A percentile compares a stretch with the other conserved stretches of the same genome.
phyloP scores from a whole-genome alignment of 371 early-diverging fungal species.

The Mucor velutinosus region DNA sequence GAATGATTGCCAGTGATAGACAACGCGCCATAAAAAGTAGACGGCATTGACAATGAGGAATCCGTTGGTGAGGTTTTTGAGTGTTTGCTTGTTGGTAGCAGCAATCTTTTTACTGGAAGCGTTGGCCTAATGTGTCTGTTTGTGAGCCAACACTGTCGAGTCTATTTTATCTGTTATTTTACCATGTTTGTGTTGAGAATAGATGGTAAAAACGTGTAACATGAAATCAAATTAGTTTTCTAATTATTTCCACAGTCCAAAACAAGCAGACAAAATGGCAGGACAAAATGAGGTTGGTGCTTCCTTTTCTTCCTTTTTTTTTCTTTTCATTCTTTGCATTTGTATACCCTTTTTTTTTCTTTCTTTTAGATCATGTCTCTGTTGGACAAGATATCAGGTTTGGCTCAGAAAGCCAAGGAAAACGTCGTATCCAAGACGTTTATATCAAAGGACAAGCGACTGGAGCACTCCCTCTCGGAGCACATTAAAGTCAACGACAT shows the following conservation, averaged over 20 bases:
- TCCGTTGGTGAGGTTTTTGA: constrained; percentile 62
- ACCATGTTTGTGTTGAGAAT: background rate
- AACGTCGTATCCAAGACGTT: constrained; percentile 34
- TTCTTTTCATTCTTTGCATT: background rate
- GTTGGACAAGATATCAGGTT: constrained; percentile 42
- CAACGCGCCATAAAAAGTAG: constrained; percentile 59
- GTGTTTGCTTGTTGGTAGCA: constrained; percentile 62
- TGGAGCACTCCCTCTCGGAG: constrained; percentile 41
- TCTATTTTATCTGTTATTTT: background rate
- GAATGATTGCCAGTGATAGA: constrained; percentile 60
- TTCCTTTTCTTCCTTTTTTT: background rate
- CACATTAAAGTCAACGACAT: constrained; percentile 25
- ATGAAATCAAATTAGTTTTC: background rate
- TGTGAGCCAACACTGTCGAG: background rate
- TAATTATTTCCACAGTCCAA: background rate
- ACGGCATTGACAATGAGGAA: constrained; percentile 70
- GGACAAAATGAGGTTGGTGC: background rate
- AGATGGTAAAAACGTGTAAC: background rate
- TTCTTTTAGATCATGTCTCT: constrained; percentile 27
- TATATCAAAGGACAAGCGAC: constrained; percentile 46
- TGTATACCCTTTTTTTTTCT: background rate
- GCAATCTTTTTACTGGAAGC: constrained; percentile 78
- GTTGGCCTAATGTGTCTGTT: constrained; percentile 60
- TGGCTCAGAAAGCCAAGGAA: constrained; percentile 48
- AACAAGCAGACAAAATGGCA: background rate